Percentiles rank a stretch among this genome's conserved stretches.
These are phyloP conservation scores for Blastobotrys capitulatus DNA, from an alignment of 1,139 yeast genomes.

Conservation along the genomic window DNA sequence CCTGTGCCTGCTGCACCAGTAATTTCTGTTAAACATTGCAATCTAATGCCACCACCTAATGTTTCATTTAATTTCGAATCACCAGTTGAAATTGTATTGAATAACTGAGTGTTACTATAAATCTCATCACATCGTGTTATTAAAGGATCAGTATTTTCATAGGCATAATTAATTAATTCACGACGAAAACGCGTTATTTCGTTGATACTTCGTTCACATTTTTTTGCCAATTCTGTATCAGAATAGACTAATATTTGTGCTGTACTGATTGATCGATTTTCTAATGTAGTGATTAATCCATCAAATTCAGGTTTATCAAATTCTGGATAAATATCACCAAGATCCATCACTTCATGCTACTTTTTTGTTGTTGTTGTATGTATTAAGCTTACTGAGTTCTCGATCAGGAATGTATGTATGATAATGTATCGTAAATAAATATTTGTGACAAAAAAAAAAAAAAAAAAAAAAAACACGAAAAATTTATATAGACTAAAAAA, in stretches of 20 bases:
- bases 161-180: background rate
- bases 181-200: constrained; percentile 43
- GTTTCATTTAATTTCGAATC: constrained; percentile 48
- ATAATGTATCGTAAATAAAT: too few species aligned
- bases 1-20: constrained; percentile 85
- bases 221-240: constrained; percentile 39
- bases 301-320: constrained; percentile 24
- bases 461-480: too few species aligned
- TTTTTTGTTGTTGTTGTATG: too few species aligned
- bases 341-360: constrained; percentile 16
- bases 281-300: constrained; percentile 24
- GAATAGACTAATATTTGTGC: constrained; percentile 41
- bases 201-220: constrained; percentile 43
- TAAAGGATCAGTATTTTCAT: constrained; percentile 2
- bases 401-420: too few species aligned
- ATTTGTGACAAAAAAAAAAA: too few species aligned
- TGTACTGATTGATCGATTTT: constrained; percentile 32
- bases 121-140: constrained; percentile 2
- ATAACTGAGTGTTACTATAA: constrained; percentile 1
- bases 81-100: constrained; percentile 50
- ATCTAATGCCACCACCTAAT: constrained; percentile 64
- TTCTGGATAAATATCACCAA: constrained; percentile 18
- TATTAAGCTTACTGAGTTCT: too few species aligned
- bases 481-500: background rate
- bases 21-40: constrained; percentile 67